Percentiles rank a stretch among this genome's conserved stretches.
Conservation (phyloP, 148 eudicot genomes). For the Rhododendron vialii region DNA sequence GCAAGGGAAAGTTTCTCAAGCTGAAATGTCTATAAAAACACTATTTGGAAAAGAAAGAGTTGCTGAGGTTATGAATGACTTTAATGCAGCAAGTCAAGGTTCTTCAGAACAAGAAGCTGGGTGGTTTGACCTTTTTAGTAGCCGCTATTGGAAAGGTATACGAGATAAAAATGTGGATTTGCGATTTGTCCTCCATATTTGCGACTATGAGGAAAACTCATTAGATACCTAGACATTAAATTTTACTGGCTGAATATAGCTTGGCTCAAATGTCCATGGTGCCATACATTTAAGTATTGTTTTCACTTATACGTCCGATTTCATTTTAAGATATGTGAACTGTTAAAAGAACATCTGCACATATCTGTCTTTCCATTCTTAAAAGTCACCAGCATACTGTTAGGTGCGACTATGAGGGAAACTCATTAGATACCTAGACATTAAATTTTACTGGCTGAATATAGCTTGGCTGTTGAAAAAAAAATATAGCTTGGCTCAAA, state of each 20-base stretch:
- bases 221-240: neutral
- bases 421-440: neutral
- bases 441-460: neutral
- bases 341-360: neutral
- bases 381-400: neutral
- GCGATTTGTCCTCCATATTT: neutral
- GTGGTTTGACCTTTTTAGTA: constrained; percentile 89
- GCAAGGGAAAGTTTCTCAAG: constrained; percentile 84
- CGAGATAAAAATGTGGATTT: constrained; percentile 1
- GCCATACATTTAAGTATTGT: neutral
- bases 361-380: neutral
- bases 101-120: constrained; percentile 89
- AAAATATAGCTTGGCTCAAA: neutral
- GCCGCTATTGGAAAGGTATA: constrained; percentile 76
- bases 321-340: neutral
- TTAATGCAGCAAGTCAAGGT: constrained; percentile 64
- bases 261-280: neutral
- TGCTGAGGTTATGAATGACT: constrained; percentile 67
- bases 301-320: neutral
- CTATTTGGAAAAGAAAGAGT: constrained; percentile 78
- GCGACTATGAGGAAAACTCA: neutral
- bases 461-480: neutral
- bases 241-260: neutral
- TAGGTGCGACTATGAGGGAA: neutral
- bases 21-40: constrained; percentile 56